phyloP scores from a whole-genome alignment of 202 grass and related monocot genomes.

The Tripidium arundinaceum region DNA sequence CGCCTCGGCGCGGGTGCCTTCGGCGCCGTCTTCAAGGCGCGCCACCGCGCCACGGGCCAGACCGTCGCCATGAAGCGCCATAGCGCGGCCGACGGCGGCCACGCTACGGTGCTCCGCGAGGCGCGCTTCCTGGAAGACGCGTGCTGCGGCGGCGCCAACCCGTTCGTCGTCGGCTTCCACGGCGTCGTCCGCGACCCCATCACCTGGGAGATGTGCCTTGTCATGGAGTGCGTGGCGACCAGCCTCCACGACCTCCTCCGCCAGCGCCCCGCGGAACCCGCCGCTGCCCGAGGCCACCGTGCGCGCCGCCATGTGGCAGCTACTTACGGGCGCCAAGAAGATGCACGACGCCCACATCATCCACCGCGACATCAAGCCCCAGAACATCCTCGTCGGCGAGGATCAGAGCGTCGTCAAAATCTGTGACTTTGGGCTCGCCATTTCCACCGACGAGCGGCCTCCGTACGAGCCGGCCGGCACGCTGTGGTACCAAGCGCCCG shows the following conservation, averaged over 20 bases:
- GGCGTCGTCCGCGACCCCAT: too few relatives aligned
- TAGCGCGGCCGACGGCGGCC: too few relatives aligned
- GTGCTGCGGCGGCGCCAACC: too few relatives aligned
- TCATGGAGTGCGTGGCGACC: too few relatives aligned
- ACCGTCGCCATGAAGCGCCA: slow-evolving; percentile 23
- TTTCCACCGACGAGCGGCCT: neutral
- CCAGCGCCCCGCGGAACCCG: too few relatives aligned
- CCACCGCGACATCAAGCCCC: neutral
- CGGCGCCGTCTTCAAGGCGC: neutral
- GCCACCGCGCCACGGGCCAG: slow-evolving; percentile 1
- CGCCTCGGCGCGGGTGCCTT: slow-evolving; percentile 5
- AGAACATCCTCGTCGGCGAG: neutral
- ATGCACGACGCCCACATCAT: slow-evolving; percentile 4
- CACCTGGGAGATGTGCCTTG: too few relatives aligned
- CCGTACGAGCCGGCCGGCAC: too few relatives aligned
- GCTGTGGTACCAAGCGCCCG: too few relatives aligned
- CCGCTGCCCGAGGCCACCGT: slow-evolving; percentile 17
- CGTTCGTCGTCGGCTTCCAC: too few relatives aligned
- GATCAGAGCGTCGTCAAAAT: neutral
- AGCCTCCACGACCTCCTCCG: too few relatives aligned
- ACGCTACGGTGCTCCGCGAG: too few relatives aligned
- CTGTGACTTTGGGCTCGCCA: slow-evolving; percentile 10
- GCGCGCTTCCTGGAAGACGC: too few relatives aligned
- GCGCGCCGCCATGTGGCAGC: slow-evolving; percentile 23
- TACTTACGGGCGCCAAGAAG: slow-evolving; percentile 1